A percentile compares a stretch with the other conserved stretches of the same genome.
Evolutionary conservation across 2,329 filamentous ascomycete species (phyloP).

Genomic region (Tricladium varicosporioides): DNA sequence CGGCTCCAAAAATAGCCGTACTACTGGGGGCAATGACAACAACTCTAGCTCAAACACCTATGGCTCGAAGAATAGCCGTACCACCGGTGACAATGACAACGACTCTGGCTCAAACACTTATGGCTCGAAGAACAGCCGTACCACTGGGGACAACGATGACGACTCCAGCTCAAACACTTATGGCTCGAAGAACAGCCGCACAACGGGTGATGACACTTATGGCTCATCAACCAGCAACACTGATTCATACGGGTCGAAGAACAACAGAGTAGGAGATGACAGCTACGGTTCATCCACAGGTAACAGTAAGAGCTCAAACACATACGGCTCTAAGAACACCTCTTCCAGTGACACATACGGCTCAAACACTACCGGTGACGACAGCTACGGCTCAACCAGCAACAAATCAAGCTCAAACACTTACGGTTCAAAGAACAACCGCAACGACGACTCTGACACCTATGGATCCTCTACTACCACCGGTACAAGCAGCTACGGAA

Average conservation of each 20-base stretch:
- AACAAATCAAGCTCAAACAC: slow-evolving; percentile 33
- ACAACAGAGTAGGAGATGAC: slow-evolving; percentile 5
- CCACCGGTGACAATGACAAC: no score
- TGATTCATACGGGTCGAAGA: slow-evolving; percentile 3
- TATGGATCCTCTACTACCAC: slow-evolving; percentile 24
- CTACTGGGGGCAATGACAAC: neutral
- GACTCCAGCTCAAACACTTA: neutral
- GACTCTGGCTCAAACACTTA: no score
- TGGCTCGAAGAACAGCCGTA: no score
- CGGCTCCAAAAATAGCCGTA: no score
- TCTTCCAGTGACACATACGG: slow-evolving; percentile 26
- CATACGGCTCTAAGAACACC: slow-evolving; percentile 13
- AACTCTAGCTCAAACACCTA: no score
- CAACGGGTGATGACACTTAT: slow-evolving; percentile 27
- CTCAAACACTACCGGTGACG: slow-evolving; percentile 14
- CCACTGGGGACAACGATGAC: no score
- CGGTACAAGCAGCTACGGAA: slow-evolving; percentile 14
- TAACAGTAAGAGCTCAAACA: slow-evolving; percentile 22
- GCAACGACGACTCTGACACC: slow-evolving; percentile 16
- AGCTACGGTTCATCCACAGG: slow-evolving; percentile 22
- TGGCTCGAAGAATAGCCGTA: no score
- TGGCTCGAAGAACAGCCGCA: slow-evolving; percentile 7
- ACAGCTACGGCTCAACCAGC: slow-evolving; percentile 22
- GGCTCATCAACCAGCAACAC: slow-evolving; percentile 21
- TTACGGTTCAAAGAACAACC: slow-evolving; percentile 21